Evolutionary conservation across 345 rosid genomes (phyloP).

Genomic region (Firmiana major): DNA sequence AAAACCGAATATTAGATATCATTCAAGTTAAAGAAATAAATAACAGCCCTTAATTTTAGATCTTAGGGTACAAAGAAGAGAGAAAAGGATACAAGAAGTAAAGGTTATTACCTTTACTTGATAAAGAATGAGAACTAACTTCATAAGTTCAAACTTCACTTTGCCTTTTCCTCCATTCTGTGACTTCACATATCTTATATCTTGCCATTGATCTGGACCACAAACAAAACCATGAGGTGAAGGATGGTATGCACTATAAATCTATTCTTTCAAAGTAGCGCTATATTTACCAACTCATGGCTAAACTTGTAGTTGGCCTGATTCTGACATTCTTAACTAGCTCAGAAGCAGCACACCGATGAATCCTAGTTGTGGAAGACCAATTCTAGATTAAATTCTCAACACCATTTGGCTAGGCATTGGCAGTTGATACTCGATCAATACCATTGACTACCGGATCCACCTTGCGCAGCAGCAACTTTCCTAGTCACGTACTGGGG

Average conservation of each 20-base stretch:
- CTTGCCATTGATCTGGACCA: conserved; percentile 10
- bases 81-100: conserved; percentile 1
- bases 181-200: background rate
- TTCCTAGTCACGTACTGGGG: conserved; percentile 75
- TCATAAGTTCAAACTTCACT: background rate
- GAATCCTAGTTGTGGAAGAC: conserved; percentile 12
- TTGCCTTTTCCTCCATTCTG: conserved; percentile 17
- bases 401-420: background rate
- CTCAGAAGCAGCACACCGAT: background rate
- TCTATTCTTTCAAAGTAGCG: conserved; percentile 23
- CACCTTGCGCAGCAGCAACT: conserved; percentile 82
- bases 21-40: background rate
- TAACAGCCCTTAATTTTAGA: background rate
- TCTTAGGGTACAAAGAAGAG: background rate
- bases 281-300: conserved; percentile 20
- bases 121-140: conserved; percentile 10
- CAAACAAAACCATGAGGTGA: conserved; percentile 7
- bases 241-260: conserved; percentile 8
- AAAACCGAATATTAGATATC: background rate
- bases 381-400: background rate
- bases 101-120: background rate
- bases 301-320: conserved; percentile 6
- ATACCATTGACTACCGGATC: conserved; percentile 71
- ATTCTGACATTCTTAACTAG: background rate
- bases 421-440: conserved; percentile 22